Evolutionary conservation across 345 rosid genomes (phyloP).

Genomic region (thale cress (Arabidopsis thaliana)): DNA sequence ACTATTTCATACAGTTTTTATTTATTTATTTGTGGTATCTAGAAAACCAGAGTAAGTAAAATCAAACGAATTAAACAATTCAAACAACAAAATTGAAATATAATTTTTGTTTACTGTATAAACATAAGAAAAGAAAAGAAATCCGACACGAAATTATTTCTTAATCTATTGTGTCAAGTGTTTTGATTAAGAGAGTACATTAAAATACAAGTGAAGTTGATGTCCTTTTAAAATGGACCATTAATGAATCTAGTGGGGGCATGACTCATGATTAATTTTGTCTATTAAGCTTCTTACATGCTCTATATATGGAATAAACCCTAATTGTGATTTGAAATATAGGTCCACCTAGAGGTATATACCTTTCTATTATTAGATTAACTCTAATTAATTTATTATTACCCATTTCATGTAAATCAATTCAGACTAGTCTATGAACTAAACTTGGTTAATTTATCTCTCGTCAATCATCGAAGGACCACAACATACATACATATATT

Average conservation of each 20-base stretch:
- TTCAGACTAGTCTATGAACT: conserved; percentile 19
- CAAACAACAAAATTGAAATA: too few relatives aligned
- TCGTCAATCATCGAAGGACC: conserved; percentile 44
- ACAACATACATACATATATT: conserved; percentile 34
- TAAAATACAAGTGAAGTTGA: conserved; percentile 31
- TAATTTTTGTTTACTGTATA: neutral
- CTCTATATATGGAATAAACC: conserved; percentile 41
- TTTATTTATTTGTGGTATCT: too few relatives aligned
- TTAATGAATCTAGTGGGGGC: conserved; percentile 43
- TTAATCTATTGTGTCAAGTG: conserved; percentile 13
- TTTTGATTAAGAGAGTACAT: conserved; percentile 21
- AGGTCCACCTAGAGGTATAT: conserved; percentile 40
- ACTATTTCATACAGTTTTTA: neutral
- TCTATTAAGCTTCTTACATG: conserved; percentile 35
- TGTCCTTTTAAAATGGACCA: conserved; percentile 38
- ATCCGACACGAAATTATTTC: neutral
- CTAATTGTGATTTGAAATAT: conserved; percentile 36
- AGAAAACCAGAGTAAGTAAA: neutral
- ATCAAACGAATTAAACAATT: neutral
- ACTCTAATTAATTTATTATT: conserved; percentile 19
- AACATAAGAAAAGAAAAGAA: neutral
- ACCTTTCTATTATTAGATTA: conserved; percentile 42
- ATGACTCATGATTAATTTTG: conserved; percentile 41
- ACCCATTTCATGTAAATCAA: conserved; percentile 20
- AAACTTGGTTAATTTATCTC: conserved; percentile 28